Conservation (phyloP, 352 stramenopile species). For the Pythium chondricola region DNA sequence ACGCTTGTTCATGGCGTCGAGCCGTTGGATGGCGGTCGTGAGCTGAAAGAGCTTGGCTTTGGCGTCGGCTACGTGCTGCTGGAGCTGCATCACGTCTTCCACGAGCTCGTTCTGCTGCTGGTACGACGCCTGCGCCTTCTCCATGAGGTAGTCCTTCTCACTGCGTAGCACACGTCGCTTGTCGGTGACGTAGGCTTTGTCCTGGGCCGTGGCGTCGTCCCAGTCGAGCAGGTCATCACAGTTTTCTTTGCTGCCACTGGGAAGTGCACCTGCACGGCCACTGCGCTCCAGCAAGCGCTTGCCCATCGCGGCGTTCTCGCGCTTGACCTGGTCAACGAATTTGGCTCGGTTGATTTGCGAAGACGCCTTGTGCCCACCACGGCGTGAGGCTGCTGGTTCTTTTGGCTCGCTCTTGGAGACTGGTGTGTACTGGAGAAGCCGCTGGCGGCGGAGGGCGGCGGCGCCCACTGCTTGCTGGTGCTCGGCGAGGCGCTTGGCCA, state of each 20-base stretch:
- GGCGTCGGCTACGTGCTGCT: slow-evolving; percentile 31
- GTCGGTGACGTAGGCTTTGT: slow-evolving; percentile 40
- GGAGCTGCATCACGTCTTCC: slow-evolving; percentile 43
- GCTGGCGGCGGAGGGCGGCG: slow-evolving; percentile 5
- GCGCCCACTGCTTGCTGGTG: slow-evolving; percentile 4
- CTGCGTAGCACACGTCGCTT: slow-evolving; percentile 29
- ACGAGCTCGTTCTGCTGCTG: slow-evolving; percentile 44
- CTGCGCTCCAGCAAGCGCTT: slow-evolving; percentile 42
- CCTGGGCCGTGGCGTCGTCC: slow-evolving; percentile 17
- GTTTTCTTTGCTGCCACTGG: slow-evolving; percentile 10
- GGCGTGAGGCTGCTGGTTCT: slow-evolving; percentile 22
- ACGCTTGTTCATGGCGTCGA: slow-evolving; percentile 54
- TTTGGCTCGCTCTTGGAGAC: slow-evolving; percentile 17
- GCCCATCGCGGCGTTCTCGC: slow-evolving; percentile 50
- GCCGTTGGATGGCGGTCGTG: slow-evolving; percentile 28
- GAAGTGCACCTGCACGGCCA: slow-evolving; percentile 1
- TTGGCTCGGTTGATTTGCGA: slow-evolving; percentile 56
- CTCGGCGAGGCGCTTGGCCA: slow-evolving; percentile 33
- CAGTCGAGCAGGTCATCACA: slow-evolving; percentile 25
- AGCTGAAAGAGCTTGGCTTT: slow-evolving; percentile 33
- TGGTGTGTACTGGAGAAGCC: slow-evolving; percentile 7
- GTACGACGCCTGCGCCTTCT: slow-evolving; percentile 59
- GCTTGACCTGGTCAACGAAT: slow-evolving; percentile 39
- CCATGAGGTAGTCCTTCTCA: slow-evolving; percentile 54
- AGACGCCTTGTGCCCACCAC: slow-evolving; percentile 45